phyloP scores from a whole-genome alignment of 306 rosid genomes.

The Rosa chinensis region DNA sequence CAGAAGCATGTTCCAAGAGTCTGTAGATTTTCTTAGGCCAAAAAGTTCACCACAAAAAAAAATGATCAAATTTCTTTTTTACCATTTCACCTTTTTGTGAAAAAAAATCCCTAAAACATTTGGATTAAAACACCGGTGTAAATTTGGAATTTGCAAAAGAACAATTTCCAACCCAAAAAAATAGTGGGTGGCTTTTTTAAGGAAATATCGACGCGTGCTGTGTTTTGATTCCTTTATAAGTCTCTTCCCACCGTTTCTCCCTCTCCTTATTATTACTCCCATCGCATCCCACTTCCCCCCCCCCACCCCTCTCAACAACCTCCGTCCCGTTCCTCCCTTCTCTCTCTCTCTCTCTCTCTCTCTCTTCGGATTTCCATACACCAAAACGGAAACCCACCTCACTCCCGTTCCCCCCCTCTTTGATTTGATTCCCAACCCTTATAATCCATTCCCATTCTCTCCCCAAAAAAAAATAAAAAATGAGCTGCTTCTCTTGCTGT shows the following conservation, averaged over 20 bases:
- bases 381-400: neutral
- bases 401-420: neutral
- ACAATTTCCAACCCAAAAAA: constrained; percentile 10
- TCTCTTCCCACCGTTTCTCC: constrained; percentile 32
- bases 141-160: neutral
- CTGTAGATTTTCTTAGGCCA: too few species aligned
- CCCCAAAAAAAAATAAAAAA: neutral
- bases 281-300: neutral
- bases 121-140: neutral
- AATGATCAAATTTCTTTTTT: neutral
- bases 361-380: neutral
- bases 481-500: neutral
- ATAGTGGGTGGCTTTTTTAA: neutral
- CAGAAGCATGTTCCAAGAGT: too few species aligned
- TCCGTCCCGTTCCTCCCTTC: constrained; percentile 47
- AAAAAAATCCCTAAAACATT: neutral
- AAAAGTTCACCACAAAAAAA: too few species aligned
- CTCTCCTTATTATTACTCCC: constrained; percentile 22
- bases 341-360: constrained; percentile 4
- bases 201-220: constrained; percentile 26
- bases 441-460: neutral
- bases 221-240: constrained; percentile 54
- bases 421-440: neutral
- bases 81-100: neutral
- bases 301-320: constrained; percentile 35